Base-by-base conservation (phyloP, 176 grass and related monocot species). In the Eleusine indica region DNA sequence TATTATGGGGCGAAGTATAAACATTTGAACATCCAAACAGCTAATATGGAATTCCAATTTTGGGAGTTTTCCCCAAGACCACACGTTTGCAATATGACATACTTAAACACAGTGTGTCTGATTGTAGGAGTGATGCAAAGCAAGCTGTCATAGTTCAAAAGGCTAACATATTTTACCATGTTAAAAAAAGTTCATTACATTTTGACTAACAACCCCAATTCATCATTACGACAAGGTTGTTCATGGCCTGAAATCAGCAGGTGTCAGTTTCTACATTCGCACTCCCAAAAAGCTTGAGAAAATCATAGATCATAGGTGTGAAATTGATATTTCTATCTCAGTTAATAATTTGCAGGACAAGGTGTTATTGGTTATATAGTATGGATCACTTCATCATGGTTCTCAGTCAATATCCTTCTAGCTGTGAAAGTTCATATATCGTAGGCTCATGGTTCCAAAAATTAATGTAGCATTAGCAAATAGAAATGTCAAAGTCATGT, bases 151-250 rank as follows among this genome's bases (percentile, higher is more conserved):
- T 38, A 4, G 66, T 67, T 29, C 58, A 66, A 43, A 73, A 74
- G 77, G 58, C 48, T 73, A 21, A 40, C 14, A 54, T 63, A 65
- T 63, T 66, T 63, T 66, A 66, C 68, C 66, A 74, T 57, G 37
- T 46, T 39, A 67, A 58, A 72, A 84, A 38, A 41, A 35, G 28
- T 40, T 67, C 44, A 32, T 30, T 81, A 44, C 38, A 2, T 58
- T 79, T 78, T 51, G 61, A 88, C 67, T 56, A 78, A 56, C 46
- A 71, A 48, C 4, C 60, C 1, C 30, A 70, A 56, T 56, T 56
- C 66, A 75, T 68, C 28, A 70, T 42, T 39, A 66, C 66, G 6
- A 70, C 49, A 60, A 32, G 48, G 58, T 15, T 37, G 47, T 46
- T 30, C 44, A 83, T 10, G 1, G 3, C 16, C 32, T 72, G 57